Conservation (phyloP, 2,329 filamentous ascomycete genomes). For the Hirsutella thompsonii region DNA sequence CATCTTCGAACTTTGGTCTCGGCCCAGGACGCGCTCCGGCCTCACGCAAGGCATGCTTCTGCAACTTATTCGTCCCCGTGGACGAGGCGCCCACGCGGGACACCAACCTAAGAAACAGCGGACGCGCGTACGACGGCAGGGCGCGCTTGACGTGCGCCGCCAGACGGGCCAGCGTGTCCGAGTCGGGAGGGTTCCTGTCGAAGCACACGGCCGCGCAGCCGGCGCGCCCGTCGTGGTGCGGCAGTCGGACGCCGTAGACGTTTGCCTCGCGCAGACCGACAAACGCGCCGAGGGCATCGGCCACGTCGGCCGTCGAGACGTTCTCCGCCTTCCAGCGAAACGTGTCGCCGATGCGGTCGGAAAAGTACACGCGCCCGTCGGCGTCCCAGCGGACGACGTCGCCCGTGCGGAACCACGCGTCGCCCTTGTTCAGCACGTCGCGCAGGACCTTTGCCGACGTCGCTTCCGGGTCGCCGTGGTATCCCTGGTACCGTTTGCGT, state of each 20-base stretch:
- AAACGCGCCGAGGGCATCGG: slow-evolving; percentile 58
- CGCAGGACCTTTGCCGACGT: slow-evolving; percentile 62
- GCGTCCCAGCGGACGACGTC: slow-evolving; percentile 61
- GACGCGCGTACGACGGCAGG: slow-evolving; percentile 63
- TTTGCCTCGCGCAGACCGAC: slow-evolving; percentile 62
- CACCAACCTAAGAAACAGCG: slow-evolving; percentile 62
- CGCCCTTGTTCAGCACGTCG: slow-evolving; percentile 60
- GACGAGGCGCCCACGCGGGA: slow-evolving; percentile 37
- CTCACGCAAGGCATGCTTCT: slow-evolving; percentile 60
- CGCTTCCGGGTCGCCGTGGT: slow-evolving; percentile 61
- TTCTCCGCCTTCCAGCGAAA: slow-evolving; percentile 78
- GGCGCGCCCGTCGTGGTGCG: slow-evolving; percentile 70
- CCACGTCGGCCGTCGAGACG: slow-evolving; percentile 70
- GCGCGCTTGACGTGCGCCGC: slow-evolving; percentile 41
- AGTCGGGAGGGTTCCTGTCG: slow-evolving; percentile 28
- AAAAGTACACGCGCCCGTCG: slow-evolving; percentile 66
- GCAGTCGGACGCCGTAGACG: slow-evolving; percentile 71
- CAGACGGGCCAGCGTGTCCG: slow-evolving; percentile 41
- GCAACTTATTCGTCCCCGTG: slow-evolving; percentile 82
- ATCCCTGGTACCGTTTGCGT: slow-evolving; percentile 73
- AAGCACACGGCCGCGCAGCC: slow-evolving; percentile 65
- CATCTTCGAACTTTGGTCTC: no score
- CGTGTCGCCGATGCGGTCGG: slow-evolving; percentile 67
- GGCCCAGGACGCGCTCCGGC: slow-evolving; percentile 57
- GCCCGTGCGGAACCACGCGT: slow-evolving; percentile 76